Conservation (phyloP, 495 filamentous ascomycete species). For the Aspergillus affinis region DNA sequence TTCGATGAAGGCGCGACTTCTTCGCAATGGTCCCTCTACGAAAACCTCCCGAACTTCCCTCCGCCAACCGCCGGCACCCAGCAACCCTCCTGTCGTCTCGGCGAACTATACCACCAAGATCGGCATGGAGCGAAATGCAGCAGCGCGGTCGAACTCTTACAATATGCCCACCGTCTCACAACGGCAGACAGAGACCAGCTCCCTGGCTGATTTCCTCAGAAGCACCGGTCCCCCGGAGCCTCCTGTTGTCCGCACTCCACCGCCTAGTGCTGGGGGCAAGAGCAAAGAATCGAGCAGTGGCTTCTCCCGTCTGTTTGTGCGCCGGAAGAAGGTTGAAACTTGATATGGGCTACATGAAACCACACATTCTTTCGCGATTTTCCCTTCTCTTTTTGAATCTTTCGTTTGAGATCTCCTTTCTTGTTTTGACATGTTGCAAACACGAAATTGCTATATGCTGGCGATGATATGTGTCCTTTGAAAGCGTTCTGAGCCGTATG, state of each 20-base stretch:
- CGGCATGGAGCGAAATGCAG: slow-evolving; percentile 35
- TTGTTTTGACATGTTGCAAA: slow-evolving; percentile 7
- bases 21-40: slow-evolving; percentile 36
- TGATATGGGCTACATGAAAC: slow-evolving; percentile 17
- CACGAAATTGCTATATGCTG: slow-evolving; percentile 21
- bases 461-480: slow-evolving; percentile 23
- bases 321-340: slow-evolving; percentile 44
- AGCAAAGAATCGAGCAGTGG: slow-evolving; percentile 24
- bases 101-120: slow-evolving; percentile 44
- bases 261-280: slow-evolving; percentile 19
- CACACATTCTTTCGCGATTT: background rate
- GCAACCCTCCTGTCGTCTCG: slow-evolving; percentile 20
- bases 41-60: slow-evolving; percentile 37
- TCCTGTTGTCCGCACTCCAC: slow-evolving; percentile 17
- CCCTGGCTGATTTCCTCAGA: slow-evolving; percentile 77
- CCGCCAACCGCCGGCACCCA: slow-evolving; percentile 26
- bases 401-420: slow-evolving; percentile 9
- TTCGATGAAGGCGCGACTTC: slow-evolving; percentile 63
- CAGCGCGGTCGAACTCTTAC: slow-evolving; percentile 19
- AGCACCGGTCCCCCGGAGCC: slow-evolving; percentile 69
- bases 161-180: slow-evolving; percentile 24
- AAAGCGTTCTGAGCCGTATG: slow-evolving; percentile 34
- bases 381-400: slow-evolving; percentile 8
- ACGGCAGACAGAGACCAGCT: slow-evolving; percentile 57
- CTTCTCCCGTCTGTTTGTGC: slow-evolving; percentile 41